Evolutionary conservation across 1,139 yeast genomes (phyloP).

Genomic region (Geotrichum candidum): DNA sequence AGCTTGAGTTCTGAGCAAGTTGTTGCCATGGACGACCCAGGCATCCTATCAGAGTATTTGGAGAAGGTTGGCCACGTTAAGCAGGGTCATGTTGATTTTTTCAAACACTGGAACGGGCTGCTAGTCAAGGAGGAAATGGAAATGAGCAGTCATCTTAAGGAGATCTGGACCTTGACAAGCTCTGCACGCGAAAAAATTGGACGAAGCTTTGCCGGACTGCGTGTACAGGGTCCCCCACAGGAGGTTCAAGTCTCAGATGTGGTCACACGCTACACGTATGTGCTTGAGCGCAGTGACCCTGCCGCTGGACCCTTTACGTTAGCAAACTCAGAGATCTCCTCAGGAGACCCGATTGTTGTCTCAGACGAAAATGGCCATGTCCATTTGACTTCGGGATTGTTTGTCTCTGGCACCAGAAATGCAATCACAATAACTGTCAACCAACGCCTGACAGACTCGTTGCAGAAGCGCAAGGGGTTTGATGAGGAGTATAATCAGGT

Average conservation of each 20-base stretch:
- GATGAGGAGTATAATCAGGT: constrained; percentile 44
- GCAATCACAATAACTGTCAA: constrained; percentile 42
- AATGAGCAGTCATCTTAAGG: constrained; percentile 48
- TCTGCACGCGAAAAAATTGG: constrained; percentile 59
- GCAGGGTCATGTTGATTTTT: constrained; percentile 39
- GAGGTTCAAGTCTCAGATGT: constrained; percentile 6
- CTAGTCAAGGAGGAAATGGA: constrained; percentile 69
- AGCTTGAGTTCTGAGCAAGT: constrained; percentile 42
- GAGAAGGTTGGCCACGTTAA: constrained; percentile 8
- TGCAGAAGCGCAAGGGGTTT: constrained; percentile 41
- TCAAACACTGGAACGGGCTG: constrained; percentile 64
- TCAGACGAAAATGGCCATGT: constrained; percentile 81
- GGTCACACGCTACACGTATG: constrained; percentile 7
- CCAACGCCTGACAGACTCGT: constrained; percentile 47
- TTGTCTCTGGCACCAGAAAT: constrained; percentile 42
- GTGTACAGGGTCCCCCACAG: constrained; percentile 40
- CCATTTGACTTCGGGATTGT: constrained; percentile 60
- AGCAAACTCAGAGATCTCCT: constrained; percentile 25
- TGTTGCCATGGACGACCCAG: neutral
- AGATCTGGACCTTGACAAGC: constrained; percentile 64
- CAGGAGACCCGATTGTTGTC: constrained; percentile 47
- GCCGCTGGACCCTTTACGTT: constrained; percentile 18
- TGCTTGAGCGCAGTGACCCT: constrained; percentile 1
- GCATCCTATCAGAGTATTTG: constrained; percentile 3
- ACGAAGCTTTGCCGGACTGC: constrained; percentile 42